phyloP scores from a whole-genome alignment of 306 rosid species.

The Vicia villosa region DNA sequence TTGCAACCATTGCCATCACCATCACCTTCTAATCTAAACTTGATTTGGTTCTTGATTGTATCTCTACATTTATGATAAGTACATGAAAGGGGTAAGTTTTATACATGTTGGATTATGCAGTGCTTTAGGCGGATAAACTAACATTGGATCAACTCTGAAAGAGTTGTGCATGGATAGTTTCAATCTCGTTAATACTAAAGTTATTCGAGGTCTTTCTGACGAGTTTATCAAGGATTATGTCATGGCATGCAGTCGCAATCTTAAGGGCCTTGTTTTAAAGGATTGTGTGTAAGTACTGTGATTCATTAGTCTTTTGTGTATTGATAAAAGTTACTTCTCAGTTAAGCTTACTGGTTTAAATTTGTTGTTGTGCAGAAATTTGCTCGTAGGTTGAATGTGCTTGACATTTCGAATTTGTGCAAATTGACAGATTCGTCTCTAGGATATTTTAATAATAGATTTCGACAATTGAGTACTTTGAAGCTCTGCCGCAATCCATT shows the following conservation, averaged over 20 bases:
- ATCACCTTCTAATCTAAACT: not conserved
- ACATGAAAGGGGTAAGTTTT: no score
- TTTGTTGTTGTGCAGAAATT: slow-evolving; percentile 55
- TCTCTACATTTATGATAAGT: not conserved
- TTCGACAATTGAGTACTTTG: no score
- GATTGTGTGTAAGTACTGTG: slow-evolving; percentile 46
- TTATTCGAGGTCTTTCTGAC: slow-evolving; percentile 54
- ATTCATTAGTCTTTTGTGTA: no score
- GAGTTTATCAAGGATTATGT: slow-evolving; percentile 51
- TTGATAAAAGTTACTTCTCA: no score
- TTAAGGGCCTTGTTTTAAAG: slow-evolving; percentile 77
- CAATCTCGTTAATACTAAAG: no score
- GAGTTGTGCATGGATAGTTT: no score
- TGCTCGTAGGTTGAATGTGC: slow-evolving; percentile 56
- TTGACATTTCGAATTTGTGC: slow-evolving; percentile 58
- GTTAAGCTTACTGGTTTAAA: not conserved
- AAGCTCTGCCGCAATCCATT: slow-evolving; percentile 62
- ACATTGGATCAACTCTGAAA: no score
- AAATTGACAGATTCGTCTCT: slow-evolving; percentile 68
- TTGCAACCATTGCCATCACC: no score
- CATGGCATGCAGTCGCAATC: slow-evolving; percentile 50
- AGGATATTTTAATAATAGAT: slow-evolving; percentile 65
- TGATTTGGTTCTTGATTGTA: not conserved
- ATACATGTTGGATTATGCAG: no score
- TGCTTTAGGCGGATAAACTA: no score